Evolutionary conservation across 129 eudicot species (phyloP).

Genomic region (Apium graveolens): DNA sequence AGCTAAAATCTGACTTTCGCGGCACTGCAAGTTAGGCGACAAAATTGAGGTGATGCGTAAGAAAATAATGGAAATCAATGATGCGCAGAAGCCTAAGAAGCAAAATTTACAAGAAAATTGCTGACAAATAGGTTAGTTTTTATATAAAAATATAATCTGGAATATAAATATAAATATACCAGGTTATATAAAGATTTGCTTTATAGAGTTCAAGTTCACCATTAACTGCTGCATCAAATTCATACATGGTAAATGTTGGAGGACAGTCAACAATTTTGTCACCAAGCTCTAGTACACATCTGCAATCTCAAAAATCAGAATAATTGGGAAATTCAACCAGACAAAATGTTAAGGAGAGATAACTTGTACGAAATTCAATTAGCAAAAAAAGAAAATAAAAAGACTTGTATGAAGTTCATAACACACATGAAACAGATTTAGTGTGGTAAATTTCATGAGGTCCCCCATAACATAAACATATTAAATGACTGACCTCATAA

Average conservation of each 20-base stretch:
- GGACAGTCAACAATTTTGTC: slow-evolving; percentile 65
- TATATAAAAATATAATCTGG: no score
- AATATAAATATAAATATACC: neutral
- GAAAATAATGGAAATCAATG: neutral
- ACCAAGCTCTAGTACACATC: slow-evolving; percentile 58
- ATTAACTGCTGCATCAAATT: slow-evolving; percentile 57
- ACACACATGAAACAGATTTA: neutral
- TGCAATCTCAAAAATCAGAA: slow-evolving; percentile 1
- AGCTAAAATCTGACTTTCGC: slow-evolving; percentile 65
- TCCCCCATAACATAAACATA: no score
- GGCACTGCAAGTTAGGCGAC: slow-evolving; percentile 49
- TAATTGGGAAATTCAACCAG: neutral
- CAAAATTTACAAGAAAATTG: neutral
- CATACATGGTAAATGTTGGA: slow-evolving; percentile 61
- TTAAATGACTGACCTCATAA: slow-evolving; percentile 62
- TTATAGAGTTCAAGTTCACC: neutral
- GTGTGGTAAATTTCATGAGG: no score
- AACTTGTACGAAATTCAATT: no score
- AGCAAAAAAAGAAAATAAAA: no score
- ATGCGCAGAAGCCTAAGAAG: neutral
- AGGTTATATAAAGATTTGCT: neutral
- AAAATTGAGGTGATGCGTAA: slow-evolving; percentile 9
- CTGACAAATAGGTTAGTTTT: neutral
- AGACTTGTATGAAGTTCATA: neutral
- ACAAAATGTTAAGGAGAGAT: no score